Conservation (phyloP, 148 eudicot species). For the Nepenthes mirabilis region DNA sequence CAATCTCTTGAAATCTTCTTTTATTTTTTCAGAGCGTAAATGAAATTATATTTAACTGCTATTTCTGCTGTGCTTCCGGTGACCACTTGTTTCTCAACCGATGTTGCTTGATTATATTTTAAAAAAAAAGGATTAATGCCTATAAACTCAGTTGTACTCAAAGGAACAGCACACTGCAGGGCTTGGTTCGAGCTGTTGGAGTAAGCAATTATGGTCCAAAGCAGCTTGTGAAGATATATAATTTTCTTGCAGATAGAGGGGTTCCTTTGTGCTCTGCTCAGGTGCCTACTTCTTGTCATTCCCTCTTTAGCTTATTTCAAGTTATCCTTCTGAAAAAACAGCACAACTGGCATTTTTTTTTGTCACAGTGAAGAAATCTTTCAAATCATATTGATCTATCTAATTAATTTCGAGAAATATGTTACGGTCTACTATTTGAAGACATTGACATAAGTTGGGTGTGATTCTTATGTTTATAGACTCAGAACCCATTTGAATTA, state of each 20-base stretch:
- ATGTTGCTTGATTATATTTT: no score
- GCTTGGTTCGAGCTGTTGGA: constrained; percentile 86
- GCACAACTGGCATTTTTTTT: neutral
- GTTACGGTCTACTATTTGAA: no score
- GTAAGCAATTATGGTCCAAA: constrained; percentile 97
- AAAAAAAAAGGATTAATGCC: no score
- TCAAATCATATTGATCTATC: no score
- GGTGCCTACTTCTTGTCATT: constrained; percentile 25
- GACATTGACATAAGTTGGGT: no score
- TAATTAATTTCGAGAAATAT: no score
- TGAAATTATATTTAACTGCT: no score
- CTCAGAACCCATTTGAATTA: no score
- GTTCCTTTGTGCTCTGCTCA: constrained; percentile 90
- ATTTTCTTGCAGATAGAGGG: constrained; percentile 67
- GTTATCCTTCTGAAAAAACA: neutral
- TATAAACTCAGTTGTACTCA: neutral
- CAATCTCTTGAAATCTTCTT: neutral
- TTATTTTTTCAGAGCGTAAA: no score
- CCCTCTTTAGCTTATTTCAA: neutral
- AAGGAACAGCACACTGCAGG: constrained; percentile 32
- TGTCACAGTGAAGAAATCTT: no score
- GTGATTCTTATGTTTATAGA: no score
- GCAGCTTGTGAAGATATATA: constrained; percentile 72
- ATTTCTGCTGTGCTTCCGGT: no score
- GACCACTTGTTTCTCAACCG: neutral